Evolutionary conservation across 2,329 filamentous ascomycete species (phyloP).

Genomic region (Aspergillus sp.): DNA sequence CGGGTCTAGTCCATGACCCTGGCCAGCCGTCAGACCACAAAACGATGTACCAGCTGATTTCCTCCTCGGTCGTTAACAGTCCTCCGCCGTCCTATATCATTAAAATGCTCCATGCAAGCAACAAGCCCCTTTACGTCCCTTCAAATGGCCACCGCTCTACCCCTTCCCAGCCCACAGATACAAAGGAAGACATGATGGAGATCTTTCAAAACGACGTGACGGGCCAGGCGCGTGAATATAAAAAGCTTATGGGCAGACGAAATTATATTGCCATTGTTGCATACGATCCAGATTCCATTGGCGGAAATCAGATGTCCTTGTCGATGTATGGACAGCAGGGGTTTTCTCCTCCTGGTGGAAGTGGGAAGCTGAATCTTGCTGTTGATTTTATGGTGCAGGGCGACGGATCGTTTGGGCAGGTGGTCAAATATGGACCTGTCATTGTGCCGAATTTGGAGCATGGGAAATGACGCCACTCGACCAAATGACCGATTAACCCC

Average conservation of each 20-base stretch:
- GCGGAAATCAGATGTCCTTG: constrained; percentile 24
- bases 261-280: constrained; percentile 95
- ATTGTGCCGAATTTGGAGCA: constrained; percentile 85
- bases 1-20: constrained; percentile 91
- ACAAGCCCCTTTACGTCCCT: constrained; percentile 87
- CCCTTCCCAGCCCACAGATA: constrained; percentile 72
- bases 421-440: constrained; percentile 95
- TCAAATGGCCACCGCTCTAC: constrained; percentile 74
- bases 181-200: constrained; percentile 99
- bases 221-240: constrained; percentile 77
- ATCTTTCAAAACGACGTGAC: constrained; percentile 94
- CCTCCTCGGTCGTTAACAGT: constrained; percentile 86
- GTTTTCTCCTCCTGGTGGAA: constrained; percentile 22
- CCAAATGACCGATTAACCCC: neutral
- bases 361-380: constrained; percentile 74
- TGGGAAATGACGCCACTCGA: constrained; percentile 52
- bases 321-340: constrained; percentile 35
- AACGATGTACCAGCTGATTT: constrained; percentile 98
- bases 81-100: constrained; percentile 83
- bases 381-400: constrained; percentile 97
- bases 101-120: constrained; percentile 85
- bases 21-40: constrained; percentile 90
- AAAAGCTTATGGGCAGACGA: constrained; percentile 86
- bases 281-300: constrained; percentile 81
- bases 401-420: constrained; percentile 74